Base-by-base conservation (phyloP, 2,329 filamentous ascomycete genomes). In the Hymenoscyphus linearis region DNA sequence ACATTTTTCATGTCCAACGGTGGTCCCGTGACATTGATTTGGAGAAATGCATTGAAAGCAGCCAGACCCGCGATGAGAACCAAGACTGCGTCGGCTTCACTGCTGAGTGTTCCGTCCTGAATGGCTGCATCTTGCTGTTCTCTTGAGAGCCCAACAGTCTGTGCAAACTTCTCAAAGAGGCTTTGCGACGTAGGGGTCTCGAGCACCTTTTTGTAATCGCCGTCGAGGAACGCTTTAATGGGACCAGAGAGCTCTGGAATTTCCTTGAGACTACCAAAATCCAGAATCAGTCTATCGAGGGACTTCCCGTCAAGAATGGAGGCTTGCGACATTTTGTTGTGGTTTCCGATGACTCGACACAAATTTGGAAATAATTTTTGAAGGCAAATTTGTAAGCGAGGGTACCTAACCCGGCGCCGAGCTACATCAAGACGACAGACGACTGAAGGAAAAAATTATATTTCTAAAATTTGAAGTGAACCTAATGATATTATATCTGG, bases 21-120 rank as follows among this genome's bases (percentile, higher is more conserved):
- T 0, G 93, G 93, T 0, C 93, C 93, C 3, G 93, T 96, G 59
- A 96, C 89, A 72, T 91, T 96, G 0, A 86, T 85, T 73, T 97
- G 93, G 16, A 96, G 75, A 72, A 96, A 97, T 12, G 87, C 84
- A 70, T 91, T 83, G 12, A 96, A 80, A 1, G 88, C 84, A 1
- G 88, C 86, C 55, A 90, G 77, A 10, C 85, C 90, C 36, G 89
- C 65, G 47, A 73, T 60, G 7, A 74, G 64, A 16, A 71, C 67
- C 14, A 64, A 59, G 1, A 68, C 59, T 14, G 62, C 57, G 13
- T 59, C 62, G 18, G 61, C 55, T 25, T 58, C 59, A 47, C 53
- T 57, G 5, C 62, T 57, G 5, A 68, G 59, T n/a, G 58, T 53
- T 25, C 55, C 57, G 12, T 65, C 31, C 12, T 67, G 61, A 16